phyloP scores from a whole-genome alignment of 1,284 basidiomycete species.

The Puccinia hordei region DNA sequence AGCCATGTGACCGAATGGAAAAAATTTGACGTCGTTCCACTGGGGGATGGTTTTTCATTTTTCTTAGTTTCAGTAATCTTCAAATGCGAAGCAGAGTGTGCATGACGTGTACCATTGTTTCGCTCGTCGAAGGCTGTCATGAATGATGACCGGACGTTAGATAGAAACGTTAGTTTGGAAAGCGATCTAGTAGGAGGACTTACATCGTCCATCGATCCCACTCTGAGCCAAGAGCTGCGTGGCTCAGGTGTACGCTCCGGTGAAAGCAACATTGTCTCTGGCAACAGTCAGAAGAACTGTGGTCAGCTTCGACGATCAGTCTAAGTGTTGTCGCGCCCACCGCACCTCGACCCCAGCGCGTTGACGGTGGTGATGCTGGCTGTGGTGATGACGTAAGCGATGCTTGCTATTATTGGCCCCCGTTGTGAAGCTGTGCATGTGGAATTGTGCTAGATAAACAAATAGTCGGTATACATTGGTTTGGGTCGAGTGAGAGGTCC shows the following conservation, averaged over 20 bases:
- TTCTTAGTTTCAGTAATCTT: not conserved
- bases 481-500: not conserved
- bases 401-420: too few relatives aligned
- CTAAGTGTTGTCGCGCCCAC: too few relatives aligned
- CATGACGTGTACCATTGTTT: not conserved
- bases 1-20: slow-evolving; percentile 19
- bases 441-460: too few relatives aligned
- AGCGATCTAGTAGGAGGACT: not conserved
- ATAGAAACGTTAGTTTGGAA: not conserved
- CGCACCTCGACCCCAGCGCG: too few relatives aligned
- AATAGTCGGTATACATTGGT: too few relatives aligned
- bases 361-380: too few relatives aligned
- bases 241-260: not conserved
- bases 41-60: not conserved
- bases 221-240: slow-evolving; percentile 11
- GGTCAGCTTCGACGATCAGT: too few relatives aligned
- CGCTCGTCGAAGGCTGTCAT: not conserved
- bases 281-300: not conserved
- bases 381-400: too few relatives aligned
- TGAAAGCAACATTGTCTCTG: not conserved
- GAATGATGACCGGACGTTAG: not conserved
- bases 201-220: slow-evolving; percentile 6
- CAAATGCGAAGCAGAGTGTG: not conserved
- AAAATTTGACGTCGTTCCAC: slow-evolving; percentile 39
- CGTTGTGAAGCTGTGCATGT: too few relatives aligned